Evolutionary conservation across 345 rosid species (phyloP).

Genomic region (Eucalyptus virginea): DNA sequence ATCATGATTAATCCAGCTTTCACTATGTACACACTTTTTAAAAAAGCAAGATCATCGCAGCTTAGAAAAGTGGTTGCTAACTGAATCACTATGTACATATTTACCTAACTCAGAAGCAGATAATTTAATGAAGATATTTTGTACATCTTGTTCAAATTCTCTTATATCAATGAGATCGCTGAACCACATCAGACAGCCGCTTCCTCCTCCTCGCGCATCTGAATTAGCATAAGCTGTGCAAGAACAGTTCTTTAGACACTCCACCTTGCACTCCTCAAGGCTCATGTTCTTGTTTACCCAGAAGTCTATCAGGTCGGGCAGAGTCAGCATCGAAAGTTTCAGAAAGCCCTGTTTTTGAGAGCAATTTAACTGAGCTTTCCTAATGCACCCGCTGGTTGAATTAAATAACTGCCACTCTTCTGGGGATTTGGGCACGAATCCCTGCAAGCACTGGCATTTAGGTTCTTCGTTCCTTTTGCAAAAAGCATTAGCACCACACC

Average conservation of each 20-base stretch:
- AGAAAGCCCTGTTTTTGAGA: background rate
- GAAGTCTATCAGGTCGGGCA: conserved; percentile 10
- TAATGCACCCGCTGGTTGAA: conserved; percentile 1
- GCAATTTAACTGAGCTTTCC: background rate
- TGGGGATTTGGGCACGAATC: conserved; percentile 13
- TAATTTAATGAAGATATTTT: background rate
- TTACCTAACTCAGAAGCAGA: background rate
- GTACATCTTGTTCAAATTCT: background rate
- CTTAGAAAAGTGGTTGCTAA: background rate
- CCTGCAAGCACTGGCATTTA: conserved; percentile 11
- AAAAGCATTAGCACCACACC: background rate
- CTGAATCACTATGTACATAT: background rate
- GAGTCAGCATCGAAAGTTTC: background rate
- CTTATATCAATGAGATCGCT: background rate
- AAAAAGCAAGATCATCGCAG: background rate
- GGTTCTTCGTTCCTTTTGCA: background rate
- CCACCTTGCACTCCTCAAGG: background rate
- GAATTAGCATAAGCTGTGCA: conserved; percentile 17
- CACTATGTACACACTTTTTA: background rate
- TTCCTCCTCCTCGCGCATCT: conserved; percentile 3
- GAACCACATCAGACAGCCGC: conserved; percentile 18
- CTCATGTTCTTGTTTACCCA: conserved; percentile 3
- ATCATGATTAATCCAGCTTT: background rate
- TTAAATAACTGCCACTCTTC: conserved; percentile 13
- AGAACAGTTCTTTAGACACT: conserved; percentile 15